Conservation (phyloP, 2,329 filamentous ascomycete genomes). For the Fusarium sp. region DNA sequence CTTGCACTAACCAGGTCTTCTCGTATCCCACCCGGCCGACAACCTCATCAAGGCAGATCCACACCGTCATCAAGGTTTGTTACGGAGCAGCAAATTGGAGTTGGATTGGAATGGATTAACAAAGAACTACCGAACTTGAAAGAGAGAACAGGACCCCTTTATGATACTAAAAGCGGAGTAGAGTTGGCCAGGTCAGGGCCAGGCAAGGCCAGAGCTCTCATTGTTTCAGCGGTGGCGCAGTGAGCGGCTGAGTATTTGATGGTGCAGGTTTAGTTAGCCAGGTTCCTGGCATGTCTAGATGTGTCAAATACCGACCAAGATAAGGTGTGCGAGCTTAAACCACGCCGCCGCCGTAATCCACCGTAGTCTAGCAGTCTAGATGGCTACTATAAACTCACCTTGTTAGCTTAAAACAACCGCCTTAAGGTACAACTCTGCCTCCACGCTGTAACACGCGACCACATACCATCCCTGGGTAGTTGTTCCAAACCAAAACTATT, state of each 20-base stretch:
- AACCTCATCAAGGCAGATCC: neutral
- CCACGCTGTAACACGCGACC: slow-evolving; percentile 35
- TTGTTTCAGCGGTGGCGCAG: slow-evolving; percentile 29
- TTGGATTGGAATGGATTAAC: slow-evolving; percentile 1
- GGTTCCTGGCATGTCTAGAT: neutral
- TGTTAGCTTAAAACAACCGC: slow-evolving; percentile 2
- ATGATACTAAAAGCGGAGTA: slow-evolving; percentile 27
- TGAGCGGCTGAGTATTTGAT: slow-evolving; percentile 2
- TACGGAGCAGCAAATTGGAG: slow-evolving; percentile 17
- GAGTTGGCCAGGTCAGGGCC: neutral
- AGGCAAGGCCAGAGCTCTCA: slow-evolving; percentile 5
- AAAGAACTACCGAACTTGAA: slow-evolving; percentile 7
- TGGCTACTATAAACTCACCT: neutral
- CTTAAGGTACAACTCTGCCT: neutral
- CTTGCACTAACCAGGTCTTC: neutral
- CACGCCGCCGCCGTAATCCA: neutral
- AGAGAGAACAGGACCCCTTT: slow-evolving; percentile 15
- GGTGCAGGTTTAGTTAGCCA: neutral
- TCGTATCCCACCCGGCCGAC: neutral
- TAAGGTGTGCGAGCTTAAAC: slow-evolving; percentile 1
- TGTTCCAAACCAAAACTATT: neutral
- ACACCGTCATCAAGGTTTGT: neutral
- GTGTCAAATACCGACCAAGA: slow-evolving; percentile 3
- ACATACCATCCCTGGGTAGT: slow-evolving; percentile 33
- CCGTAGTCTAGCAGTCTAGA: neutral